Conservation (phyloP, 2,329 filamentous ascomycete species). For the Paecilomyces formosus region DNA sequence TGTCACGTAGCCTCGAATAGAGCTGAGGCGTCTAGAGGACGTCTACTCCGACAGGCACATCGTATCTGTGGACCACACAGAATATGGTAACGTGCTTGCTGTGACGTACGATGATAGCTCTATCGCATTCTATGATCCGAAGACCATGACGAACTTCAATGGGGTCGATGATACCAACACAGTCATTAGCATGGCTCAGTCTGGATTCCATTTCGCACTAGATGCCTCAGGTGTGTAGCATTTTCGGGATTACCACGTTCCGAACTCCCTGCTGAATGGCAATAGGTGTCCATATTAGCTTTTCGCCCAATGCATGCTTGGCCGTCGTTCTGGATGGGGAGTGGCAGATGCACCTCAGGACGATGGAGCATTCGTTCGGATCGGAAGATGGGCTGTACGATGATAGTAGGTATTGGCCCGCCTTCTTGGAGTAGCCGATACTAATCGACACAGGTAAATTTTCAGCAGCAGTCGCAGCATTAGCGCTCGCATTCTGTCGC, state of each 20-base stretch:
- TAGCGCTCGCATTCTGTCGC: constrained; percentile 48
- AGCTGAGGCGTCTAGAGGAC: constrained; percentile 60
- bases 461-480: constrained; percentile 51
- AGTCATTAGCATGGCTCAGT: constrained; percentile 65
- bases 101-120: constrained; percentile 73
- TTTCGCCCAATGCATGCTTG: constrained; percentile 39
- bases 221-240: constrained; percentile 54
- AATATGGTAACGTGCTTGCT: constrained; percentile 64
- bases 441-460: constrained; percentile 24
- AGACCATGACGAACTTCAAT: constrained; percentile 62
- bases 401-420: constrained; percentile 22
- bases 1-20: constrained; percentile 34
- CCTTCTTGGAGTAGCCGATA: not conserved
- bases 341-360: constrained; percentile 29
- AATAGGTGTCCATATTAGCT: constrained; percentile 28
- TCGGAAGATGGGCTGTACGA: constrained; percentile 26
- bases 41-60: constrained; percentile 63
- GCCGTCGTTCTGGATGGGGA: constrained; percentile 31
- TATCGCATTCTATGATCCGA: constrained; percentile 70
- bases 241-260: not conserved
- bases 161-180: constrained; percentile 56
- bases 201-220: constrained; percentile 65
- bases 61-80: constrained; percentile 59
- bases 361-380: constrained; percentile 35
- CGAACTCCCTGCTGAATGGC: not conserved